Evolutionary conservation across 305 asterid species (phyloP).

Genomic region (Fraxinus albicans): DNA sequence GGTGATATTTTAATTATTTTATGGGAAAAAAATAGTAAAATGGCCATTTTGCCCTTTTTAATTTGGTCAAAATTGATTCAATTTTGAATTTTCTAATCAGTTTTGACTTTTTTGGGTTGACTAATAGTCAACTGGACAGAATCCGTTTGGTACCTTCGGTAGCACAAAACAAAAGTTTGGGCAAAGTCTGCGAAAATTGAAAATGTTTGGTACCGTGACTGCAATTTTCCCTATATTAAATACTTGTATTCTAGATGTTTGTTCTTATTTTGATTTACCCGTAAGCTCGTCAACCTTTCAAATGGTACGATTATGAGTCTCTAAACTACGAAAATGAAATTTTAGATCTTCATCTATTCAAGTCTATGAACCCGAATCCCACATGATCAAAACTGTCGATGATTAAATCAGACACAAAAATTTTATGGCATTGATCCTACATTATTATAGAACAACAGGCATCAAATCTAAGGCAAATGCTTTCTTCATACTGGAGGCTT

Average conservation of each 20-base stretch:
- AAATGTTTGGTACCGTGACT: no score
- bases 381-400: background rate
- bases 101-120: no score
- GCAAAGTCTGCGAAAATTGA: no score
- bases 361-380: background rate
- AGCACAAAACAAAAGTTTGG: no score
- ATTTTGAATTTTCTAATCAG: no score
- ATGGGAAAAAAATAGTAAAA: no score
- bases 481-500: background rate
- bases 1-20: no score
- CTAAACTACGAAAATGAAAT: background rate
- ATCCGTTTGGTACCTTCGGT: no score
- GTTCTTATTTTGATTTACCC: background rate
- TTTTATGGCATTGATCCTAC: constrained; percentile 10
- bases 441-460: constrained; percentile 11
- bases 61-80: no score
- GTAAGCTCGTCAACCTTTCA: background rate
- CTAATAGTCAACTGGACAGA: no score
- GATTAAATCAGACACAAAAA: background rate
- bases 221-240: background rate
- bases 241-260: background rate
- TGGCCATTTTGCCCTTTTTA: no score
- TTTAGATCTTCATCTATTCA: background rate
- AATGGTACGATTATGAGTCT: background rate
- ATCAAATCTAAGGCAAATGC: constrained; percentile 9